Base-by-base conservation (phyloP, 768 basidiomycete genomes). In the Pleurotus platypus region DNA sequence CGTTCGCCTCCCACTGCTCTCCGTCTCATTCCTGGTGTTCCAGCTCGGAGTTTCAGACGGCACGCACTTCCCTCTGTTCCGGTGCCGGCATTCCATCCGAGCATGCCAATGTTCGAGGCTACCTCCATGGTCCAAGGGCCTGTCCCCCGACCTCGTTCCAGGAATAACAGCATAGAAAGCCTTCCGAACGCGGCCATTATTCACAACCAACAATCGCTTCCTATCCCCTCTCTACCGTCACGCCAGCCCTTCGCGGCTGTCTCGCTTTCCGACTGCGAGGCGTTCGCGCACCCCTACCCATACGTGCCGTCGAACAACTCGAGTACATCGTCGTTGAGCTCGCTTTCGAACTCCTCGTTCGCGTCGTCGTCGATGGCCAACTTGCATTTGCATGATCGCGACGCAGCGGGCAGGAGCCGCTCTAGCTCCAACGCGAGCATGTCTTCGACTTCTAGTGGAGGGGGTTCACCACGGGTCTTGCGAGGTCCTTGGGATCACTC, bases 31-130 rank as follows among this genome's bases (percentile, higher is more conserved):
- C 22, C 51, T n/a, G 51, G 51, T 18, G 51, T 53, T 16, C 51
- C 56, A 26, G 38, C 26, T 13, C 26, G 39, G 12, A 30, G 55
- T 30, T 53, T 39, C 20, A 35, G 38, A 7, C 30, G 51, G 22
- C 86, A 90, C 69, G 78, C 73, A 12, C 74, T 90, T 61, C 90
- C 90, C 11, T 79, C 82, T n/a, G 20, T 85, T 24, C 89, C 89
- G 9, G 73, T 74, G 39, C 86, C 86, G 0, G 72, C 73, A 24
- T 79, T 82, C 57, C 66, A 75, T 30, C 51, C 51, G 70, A 72
- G 47, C 66, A 72, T 20, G 64, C 67, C 24, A 57, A 53, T 3
- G 59, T 72, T 24, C 59, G 61, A 22, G 66, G 64, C 15, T 61
- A 60, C 0, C 65, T 67, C 38, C 42, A n/a, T 22, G n/a, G n/a